Evolutionary conservation across 208 protist genomes (phyloP).

Genomic region (Crithidia bombi): DNA sequence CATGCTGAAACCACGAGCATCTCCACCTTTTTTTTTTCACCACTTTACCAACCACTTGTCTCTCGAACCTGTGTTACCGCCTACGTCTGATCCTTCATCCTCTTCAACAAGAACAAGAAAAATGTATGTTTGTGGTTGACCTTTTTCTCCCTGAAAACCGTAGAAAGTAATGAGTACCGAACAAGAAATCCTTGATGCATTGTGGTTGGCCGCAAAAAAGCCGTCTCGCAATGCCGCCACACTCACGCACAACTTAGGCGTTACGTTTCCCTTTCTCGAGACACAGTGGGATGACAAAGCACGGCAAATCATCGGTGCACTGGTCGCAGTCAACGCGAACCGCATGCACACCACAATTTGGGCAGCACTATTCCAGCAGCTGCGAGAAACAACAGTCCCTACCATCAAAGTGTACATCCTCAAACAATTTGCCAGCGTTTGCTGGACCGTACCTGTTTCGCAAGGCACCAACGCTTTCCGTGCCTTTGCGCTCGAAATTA

Average conservation of each 20-base stretch:
- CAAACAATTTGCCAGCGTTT: conserved; percentile 52
- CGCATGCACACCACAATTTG: conserved; percentile 49
- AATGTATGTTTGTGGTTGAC: background rate
- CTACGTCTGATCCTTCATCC: conserved; percentile 26
- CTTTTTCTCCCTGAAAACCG: background rate
- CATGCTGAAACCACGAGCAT: no score
- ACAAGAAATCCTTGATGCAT: conserved; percentile 11
- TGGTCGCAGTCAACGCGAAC: conserved; percentile 28
- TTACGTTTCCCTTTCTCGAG: conserved; percentile 23
- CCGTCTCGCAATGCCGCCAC: conserved; percentile 30
- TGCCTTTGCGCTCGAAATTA: conserved; percentile 43
- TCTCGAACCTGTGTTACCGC: no score
- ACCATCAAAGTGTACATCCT: conserved; percentile 46
- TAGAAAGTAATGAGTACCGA: conserved; percentile 4
- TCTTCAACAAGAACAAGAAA: conserved; percentile 7
- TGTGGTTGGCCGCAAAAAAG: conserved; percentile 18
- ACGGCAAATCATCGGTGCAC: conserved; percentile 29
- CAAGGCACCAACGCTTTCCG: conserved; percentile 51
- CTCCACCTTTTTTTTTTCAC: background rate
- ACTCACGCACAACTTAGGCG: conserved; percentile 24
- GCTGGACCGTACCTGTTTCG: conserved; percentile 32
- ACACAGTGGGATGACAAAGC: conserved; percentile 34
- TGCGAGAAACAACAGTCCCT: conserved; percentile 36
- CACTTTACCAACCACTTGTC: background rate
- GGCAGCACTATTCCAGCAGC: conserved; percentile 54